Percentiles rank a stretch among this genome's conserved stretches.
Conservation (phyloP, 306 rosid species). For the apple (Malus domestica) region ASM211411v1 NC_041791.1:586501-587000, state of each 20-base stretch:
- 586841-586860: constrained; percentile 17
- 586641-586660: not conserved
- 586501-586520: not conserved
- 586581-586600: not conserved
- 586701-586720: not conserved
- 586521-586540: not conserved
- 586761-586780: not conserved
- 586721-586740: not conserved
- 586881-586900: constrained; percentile 10
- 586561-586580: not conserved
- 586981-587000: constrained; percentile 34
- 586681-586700: not conserved
- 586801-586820: not conserved
- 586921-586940: not conserved
- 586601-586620: not conserved
- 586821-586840: not conserved
- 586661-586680: not conserved
- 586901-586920: constrained; percentile 20
- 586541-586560: not conserved
- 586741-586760: not conserved
- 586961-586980: not conserved
- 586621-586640: not conserved
- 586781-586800: not conserved
- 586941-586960: not conserved
- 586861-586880: constrained; percentile 22